Evolutionary conservation across 176 grass and related monocot genomes (phyloP).

Genomic region (Musa schizocarpa): DNA sequence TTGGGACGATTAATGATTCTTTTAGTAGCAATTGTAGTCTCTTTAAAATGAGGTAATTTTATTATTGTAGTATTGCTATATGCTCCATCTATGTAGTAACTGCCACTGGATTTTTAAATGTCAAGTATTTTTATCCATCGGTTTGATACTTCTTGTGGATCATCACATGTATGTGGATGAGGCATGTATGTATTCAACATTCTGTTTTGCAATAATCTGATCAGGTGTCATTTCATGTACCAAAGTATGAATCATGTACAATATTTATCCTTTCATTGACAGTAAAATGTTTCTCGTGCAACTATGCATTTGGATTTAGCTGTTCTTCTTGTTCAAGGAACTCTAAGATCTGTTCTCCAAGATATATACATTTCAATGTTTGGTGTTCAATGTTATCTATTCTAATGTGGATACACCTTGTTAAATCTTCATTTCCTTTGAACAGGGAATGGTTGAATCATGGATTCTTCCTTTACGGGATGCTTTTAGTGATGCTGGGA

Average conservation of each 20-base stretch:
- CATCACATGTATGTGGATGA: background rate
- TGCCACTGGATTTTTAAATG: too few species aligned
- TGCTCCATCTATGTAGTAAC: background rate
- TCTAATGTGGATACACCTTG: background rate
- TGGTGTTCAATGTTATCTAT: too few species aligned
- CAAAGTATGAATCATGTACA: background rate
- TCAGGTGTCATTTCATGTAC: background rate
- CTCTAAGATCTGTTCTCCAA: too few species aligned
- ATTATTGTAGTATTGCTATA: background rate
- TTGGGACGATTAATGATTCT: background rate
- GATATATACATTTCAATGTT: too few species aligned
- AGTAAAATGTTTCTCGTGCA: background rate
- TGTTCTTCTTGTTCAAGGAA: background rate
- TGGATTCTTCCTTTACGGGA: conserved; percentile 55
- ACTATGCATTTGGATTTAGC: background rate
- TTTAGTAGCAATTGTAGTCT: too few species aligned
- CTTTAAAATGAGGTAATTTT: too few species aligned
- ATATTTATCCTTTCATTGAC: background rate
- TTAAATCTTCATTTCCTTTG: conserved; percentile 7
- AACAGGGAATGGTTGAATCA: conserved; percentile 61
- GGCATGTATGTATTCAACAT: background rate
- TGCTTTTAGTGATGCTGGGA: conserved; percentile 34
- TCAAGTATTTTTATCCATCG: background rate
- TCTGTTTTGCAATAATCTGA: background rate
- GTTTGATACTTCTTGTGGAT: background rate